Evolutionary conservation across 495 filamentous ascomycete species (phyloP).

Genomic region (Neohortaea acidophila): DNA sequence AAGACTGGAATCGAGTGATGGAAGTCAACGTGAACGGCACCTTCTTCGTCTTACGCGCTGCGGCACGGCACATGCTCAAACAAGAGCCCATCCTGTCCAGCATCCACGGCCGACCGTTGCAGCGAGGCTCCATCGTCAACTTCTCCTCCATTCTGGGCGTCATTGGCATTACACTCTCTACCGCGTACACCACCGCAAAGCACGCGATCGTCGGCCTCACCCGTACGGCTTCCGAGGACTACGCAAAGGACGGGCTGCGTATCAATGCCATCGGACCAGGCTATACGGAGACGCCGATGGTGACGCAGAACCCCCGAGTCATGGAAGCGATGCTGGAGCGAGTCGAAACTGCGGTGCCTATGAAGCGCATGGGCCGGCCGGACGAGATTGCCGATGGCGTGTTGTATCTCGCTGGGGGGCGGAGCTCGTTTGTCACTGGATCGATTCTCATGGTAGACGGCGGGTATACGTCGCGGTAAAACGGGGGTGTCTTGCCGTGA

Average conservation of each 20-base stretch:
- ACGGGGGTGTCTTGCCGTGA: too few relatives aligned
- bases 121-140: constrained; percentile 2
- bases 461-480: too few relatives aligned
- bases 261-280: constrained; percentile 11
- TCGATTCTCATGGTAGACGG: background rate
- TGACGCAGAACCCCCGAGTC: background rate
- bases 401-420: background rate
- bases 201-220: constrained; percentile 6
- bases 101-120: background rate
- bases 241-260: background rate
- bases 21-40: constrained; percentile 13
- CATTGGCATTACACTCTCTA: background rate
- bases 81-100: constrained; percentile 7
- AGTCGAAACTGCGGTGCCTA: background rate
- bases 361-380: background rate
- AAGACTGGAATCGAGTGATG: background rate
- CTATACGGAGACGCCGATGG: constrained; percentile 14
- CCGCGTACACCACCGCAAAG: constrained; percentile 1
- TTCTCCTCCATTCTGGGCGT: background rate
- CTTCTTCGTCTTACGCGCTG: constrained; percentile 8
- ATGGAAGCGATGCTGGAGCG: background rate
- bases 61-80: constrained; percentile 9
- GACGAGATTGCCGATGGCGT: constrained; percentile 2
- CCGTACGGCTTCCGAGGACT: constrained; percentile 10
- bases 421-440: constrained; percentile 2